Conservation (phyloP, 2,329 filamentous ascomycete species). For the Tetracladium maxilliforme region DNA sequence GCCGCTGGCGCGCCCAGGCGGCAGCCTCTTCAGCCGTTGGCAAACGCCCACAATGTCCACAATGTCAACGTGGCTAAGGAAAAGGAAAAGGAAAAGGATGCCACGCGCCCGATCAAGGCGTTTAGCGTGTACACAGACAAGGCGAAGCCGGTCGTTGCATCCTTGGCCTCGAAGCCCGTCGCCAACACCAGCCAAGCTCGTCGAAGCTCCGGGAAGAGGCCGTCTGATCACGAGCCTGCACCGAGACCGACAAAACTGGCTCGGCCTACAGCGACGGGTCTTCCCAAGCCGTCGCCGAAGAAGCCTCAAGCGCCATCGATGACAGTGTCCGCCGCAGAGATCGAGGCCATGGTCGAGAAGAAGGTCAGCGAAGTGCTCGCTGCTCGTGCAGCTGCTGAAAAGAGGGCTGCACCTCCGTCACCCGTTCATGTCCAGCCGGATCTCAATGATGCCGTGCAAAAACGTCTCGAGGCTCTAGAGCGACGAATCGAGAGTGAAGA, state of each 20-base stretch:
- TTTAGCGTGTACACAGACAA: constrained; percentile 82
- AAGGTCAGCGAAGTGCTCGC: constrained; percentile 85
- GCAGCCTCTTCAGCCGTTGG: constrained; percentile 67
- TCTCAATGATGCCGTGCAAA: constrained; percentile 68
- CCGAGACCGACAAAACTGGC: constrained; percentile 33
- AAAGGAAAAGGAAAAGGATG: constrained; percentile 36
- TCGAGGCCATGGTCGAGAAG: constrained; percentile 84
- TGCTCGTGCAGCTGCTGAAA: constrained; percentile 49
- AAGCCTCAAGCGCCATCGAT: constrained; percentile 20
- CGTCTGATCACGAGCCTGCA: constrained; percentile 11
- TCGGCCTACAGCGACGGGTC: constrained; percentile 13
- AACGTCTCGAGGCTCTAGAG: constrained; percentile 71
- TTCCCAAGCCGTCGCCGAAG: constrained; percentile 10
- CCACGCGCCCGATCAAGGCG: constrained; percentile 61
- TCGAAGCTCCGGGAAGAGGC: constrained; percentile 8
- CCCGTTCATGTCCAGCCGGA: constrained; percentile 25
- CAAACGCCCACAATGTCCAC: constrained; percentile 62
- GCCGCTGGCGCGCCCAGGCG: constrained; percentile 34
- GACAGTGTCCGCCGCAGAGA: constrained; percentile 53
- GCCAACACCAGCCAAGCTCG: constrained; percentile 19
- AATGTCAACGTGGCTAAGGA: constrained; percentile 41
- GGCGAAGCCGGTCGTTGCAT: constrained; percentile 21
- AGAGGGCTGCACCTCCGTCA: constrained; percentile 31
- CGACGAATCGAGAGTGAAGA: constrained; percentile 59
- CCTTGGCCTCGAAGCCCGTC: constrained; percentile 20